Percentiles rank a stretch among this genome's conserved stretches.
phyloP scores from a whole-genome alignment of 306 rosid genomes.

The Fagus crenata region DNA sequence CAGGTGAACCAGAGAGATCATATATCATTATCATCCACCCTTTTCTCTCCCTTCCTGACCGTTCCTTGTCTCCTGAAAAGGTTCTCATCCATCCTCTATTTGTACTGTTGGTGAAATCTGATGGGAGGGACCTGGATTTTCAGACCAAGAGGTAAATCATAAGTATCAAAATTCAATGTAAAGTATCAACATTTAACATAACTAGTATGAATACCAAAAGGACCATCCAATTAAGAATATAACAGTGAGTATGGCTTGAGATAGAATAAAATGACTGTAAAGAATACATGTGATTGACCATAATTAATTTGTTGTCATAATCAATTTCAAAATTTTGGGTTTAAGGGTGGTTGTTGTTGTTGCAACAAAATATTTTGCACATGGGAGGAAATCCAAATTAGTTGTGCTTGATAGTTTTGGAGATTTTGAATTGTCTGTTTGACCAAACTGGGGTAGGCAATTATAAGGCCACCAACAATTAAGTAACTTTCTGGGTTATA shows the following conservation, averaged over 20 bases:
- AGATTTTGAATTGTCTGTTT: constrained; percentile 47
- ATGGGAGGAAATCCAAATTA: constrained; percentile 58
- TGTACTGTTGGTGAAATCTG: constrained; percentile 50
- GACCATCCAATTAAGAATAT: too few relatives aligned
- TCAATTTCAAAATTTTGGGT: too few relatives aligned
- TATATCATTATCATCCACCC: constrained; percentile 93
- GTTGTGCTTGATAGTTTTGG: constrained; percentile 40
- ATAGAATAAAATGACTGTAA: too few relatives aligned
- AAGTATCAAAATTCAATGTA: too few relatives aligned
- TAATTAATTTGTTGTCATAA: too few relatives aligned
- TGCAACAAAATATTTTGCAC: constrained; percentile 35
- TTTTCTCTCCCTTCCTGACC: constrained; percentile 72
- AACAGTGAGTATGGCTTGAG: too few relatives aligned
- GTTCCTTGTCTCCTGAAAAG: constrained; percentile 52
- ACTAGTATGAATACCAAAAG: background rate
- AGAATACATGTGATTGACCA: too few relatives aligned
- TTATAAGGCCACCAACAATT: constrained; percentile 3
- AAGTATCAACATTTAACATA: background rate
- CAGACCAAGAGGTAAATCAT: background rate
- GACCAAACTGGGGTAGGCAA: constrained; percentile 36
- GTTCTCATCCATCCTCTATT: constrained; percentile 67
- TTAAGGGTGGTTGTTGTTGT: too few relatives aligned
- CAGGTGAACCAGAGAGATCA: constrained; percentile 88
- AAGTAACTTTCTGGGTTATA: background rate
- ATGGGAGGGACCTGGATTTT: constrained; percentile 51